Evolutionary conservation across 148 eudicot genomes (phyloP).

Genomic region (Polygonum maritimum): DNA sequence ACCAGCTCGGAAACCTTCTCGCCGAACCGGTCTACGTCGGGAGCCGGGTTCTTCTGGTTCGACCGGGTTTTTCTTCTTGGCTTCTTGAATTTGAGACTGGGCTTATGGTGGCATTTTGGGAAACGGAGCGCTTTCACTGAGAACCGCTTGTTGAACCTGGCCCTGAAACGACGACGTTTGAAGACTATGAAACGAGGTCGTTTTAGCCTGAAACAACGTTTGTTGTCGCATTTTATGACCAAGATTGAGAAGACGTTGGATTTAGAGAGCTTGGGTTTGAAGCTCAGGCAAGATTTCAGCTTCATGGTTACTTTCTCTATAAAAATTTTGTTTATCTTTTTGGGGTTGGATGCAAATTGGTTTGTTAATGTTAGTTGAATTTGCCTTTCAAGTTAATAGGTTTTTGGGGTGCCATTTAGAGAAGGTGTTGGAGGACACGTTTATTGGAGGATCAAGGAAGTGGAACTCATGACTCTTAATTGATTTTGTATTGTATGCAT

Average conservation of each 20-base stretch:
- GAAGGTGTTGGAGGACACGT: constrained; percentile 10
- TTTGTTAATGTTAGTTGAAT: not conserved
- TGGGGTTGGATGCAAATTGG: not conserved
- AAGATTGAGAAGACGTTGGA: constrained; percentile 31
- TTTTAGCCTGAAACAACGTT: constrained; percentile 10
- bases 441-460: not conserved
- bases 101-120: constrained; percentile 18
- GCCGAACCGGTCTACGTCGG: constrained; percentile 16
- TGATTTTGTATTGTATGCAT: not conserved
- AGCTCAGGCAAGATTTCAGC: constrained; percentile 30
- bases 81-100: constrained; percentile 27
- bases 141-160: constrained; percentile 32
- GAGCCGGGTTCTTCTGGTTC: constrained; percentile 1
- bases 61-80: constrained; percentile 25
- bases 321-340: not conserved
- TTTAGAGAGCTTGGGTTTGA: constrained; percentile 46
- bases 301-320: constrained; percentile 9
- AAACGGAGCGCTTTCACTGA: constrained; percentile 22
- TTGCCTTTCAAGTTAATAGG: not conserved
- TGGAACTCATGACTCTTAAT: not conserved
- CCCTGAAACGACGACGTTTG: constrained; percentile 15
- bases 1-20: constrained; percentile 28
- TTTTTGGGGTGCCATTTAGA: not conserved
- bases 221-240: constrained; percentile 30
- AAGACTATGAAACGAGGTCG: not conserved